Percentiles rank a stretch among this genome's conserved stretches.
Conservation (phyloP, 2,329 filamentous ascomycete genomes). For the Macrophomina tecta region DNA sequence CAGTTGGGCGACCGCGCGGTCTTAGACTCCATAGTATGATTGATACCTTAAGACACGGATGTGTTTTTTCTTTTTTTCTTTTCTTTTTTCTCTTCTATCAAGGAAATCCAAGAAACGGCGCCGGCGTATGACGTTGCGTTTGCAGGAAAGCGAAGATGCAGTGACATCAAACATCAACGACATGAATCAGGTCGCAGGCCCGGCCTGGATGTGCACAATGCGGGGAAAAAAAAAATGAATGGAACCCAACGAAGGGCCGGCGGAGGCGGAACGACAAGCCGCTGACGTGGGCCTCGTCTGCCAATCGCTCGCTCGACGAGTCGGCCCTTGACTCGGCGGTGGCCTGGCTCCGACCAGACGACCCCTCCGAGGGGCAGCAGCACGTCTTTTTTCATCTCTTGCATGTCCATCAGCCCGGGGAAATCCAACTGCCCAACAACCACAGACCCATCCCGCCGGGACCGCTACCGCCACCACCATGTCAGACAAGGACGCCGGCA, state of each 20-base stretch:
- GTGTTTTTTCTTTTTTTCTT: not conserved
- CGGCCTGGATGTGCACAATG: not conserved
- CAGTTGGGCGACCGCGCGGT: conserved; percentile 21
- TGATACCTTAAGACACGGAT: not conserved
- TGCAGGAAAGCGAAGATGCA: not conserved
- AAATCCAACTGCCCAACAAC: not conserved
- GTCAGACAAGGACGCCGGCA: conserved; percentile 35
- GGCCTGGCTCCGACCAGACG: not conserved
- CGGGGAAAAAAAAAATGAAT: not conserved
- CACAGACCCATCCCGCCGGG: conserved; percentile 2
- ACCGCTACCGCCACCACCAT: conserved; percentile 20
- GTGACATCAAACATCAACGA: not conserved
- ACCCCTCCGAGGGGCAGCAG: not conserved
- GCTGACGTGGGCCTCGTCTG: not conserved
- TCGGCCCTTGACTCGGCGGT: not conserved
- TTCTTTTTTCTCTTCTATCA: not conserved
- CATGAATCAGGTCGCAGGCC: not conserved
- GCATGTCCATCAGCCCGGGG: not conserved
- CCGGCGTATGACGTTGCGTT: not conserved
- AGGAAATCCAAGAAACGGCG: not conserved
- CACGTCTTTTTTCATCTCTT: not conserved
- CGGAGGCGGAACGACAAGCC: not conserved
- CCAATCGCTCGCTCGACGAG: not conserved
- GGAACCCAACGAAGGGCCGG: not conserved
- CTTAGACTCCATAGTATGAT: conserved; percentile 3